These are phyloP conservation scores for Brassica napus DNA, from an alignment of 345 rosid species.

Conservation along the genomic window Da-Ae NC_063442.1:16604001-16604500, in stretches of 20 bases:
- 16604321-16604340: neutral
- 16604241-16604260: conserved; percentile 89
- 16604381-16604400: conserved; percentile 40
- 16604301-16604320: conserved; percentile 69
- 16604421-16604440: conserved; percentile 63
- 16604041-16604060: neutral
- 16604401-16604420: conserved; percentile 59
- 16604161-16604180: neutral
- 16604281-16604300: conserved; percentile 68
- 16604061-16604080: neutral
- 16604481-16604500: conserved; percentile 61
- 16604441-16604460: conserved; percentile 68
- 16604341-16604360: conserved; percentile 3
- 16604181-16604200: neutral
- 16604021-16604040: neutral
- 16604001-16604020: conserved; percentile 65
- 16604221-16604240: conserved; percentile 40
- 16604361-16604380: neutral
- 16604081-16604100: conserved; percentile 43
- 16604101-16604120: conserved; percentile 78
- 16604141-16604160: conserved; percentile 66
- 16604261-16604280: conserved; percentile 74
- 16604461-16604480: conserved; percentile 56
- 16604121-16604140: conserved; percentile 72
- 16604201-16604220: neutral